These are phyloP conservation scores for Yamadazyma philogaea DNA, from an alignment of 805 yeast genomes.

Conservation along the genomic window DNA sequence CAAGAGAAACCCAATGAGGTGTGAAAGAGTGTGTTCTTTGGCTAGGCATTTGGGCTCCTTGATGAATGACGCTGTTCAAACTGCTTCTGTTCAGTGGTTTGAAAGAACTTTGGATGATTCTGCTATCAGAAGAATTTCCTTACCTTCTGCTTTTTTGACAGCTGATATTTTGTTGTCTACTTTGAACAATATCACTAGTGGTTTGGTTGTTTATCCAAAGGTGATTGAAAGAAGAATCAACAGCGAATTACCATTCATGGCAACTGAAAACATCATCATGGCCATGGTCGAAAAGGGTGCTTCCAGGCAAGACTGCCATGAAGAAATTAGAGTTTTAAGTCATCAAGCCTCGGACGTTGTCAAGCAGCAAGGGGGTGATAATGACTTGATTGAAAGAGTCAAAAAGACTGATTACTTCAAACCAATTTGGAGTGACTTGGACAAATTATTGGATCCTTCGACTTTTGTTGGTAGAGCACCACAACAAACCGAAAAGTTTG, in stretches of 20 bases:
- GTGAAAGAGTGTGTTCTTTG: conserved; percentile 97
- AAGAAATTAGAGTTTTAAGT: conserved; percentile 91
- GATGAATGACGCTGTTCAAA: conserved; percentile 90
- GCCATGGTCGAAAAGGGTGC: conserved; percentile 99
- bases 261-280: conserved; percentile 98
- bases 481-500: conserved; percentile 92
- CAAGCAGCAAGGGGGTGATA: conserved; percentile 97
- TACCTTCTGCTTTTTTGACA: conserved; percentile 95
- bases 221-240: conserved; percentile 95
- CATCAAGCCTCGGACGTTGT: conserved; percentile 98
- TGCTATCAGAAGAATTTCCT: conserved; percentile 94
- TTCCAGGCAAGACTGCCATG: conserved; percentile 97
- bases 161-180: conserved; percentile 92
- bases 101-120: conserved; percentile 98
- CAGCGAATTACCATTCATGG: conserved; percentile 98
- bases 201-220: conserved; percentile 96
- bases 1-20: conserved; percentile 99
- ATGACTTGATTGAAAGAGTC: conserved; percentile 89
- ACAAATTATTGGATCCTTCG: conserved; percentile 76
- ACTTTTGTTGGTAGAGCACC: conserved; percentile 99
- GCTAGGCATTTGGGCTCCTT: conserved; percentile 92
- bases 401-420: conserved; percentile 72
- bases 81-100: conserved; percentile 98
- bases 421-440: conserved; percentile 87
- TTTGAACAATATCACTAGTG: conserved; percentile 86